A percentile compares a stretch with the other conserved stretches of the same genome.
These are phyloP conservation scores for Malbranchea cinnamomea DNA, from an alignment of 2,329 filamentous ascomycete genomes.

Conservation along the genomic window DNA sequence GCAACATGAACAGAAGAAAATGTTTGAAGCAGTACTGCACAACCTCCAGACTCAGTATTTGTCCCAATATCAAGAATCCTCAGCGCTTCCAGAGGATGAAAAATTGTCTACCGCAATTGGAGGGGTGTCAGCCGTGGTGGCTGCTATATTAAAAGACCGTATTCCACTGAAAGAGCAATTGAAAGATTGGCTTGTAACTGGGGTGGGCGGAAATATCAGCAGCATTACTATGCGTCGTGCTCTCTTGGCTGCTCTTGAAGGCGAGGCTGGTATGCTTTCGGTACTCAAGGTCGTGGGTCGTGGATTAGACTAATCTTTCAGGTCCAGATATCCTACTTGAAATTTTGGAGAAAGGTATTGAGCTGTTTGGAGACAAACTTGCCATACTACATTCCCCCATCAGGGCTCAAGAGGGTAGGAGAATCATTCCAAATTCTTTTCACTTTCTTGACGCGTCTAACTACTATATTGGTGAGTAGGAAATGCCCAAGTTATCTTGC, in stretches of 20 bases:
- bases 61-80: conserved; percentile 7
- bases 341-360: conserved; percentile 52
- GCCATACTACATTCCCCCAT: conserved; percentile 75
- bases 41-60: conserved; percentile 29
- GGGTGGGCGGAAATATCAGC: conserved; percentile 51
- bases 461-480: conserved; percentile 33
- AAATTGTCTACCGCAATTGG: conserved; percentile 27
- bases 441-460: conserved; percentile 9
- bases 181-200: conserved; percentile 48
- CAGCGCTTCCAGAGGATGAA: conserved; percentile 3
- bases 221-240: conserved; percentile 52
- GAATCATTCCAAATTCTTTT: background rate
- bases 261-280: conserved; percentile 31
- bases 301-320: background rate
- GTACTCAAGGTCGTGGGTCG: background rate
- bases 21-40: conserved; percentile 32
- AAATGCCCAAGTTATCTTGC: conserved; percentile 62
- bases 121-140: conserved; percentile 44
- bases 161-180: conserved; percentile 39
- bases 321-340: conserved; percentile 22
- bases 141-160: conserved; percentile 34
- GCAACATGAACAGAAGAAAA: conserved; percentile 32
- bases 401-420: conserved; percentile 72
- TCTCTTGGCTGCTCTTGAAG: conserved; percentile 42
- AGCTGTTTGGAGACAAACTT: conserved; percentile 68